Evolutionary conservation across 139 green algal species (phyloP).

Genomic region (Pedinophyceae sp.): DNA sequence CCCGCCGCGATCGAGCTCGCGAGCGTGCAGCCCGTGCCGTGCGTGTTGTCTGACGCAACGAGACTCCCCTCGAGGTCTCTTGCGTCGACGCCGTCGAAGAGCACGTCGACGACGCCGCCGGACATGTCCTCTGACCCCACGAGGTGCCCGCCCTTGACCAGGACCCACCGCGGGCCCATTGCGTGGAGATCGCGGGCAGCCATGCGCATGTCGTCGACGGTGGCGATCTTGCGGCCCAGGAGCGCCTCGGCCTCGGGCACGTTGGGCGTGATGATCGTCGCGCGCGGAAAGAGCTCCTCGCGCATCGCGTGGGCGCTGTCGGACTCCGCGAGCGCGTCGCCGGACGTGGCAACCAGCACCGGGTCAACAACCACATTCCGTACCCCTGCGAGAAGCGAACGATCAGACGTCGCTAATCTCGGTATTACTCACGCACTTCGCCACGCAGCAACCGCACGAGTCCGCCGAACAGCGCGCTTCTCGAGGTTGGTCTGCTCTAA

Average conservation of each 20-base stretch:
- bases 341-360: constrained; percentile 79
- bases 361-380: constrained; percentile 74
- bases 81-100: constrained; percentile 51
- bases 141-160: constrained; percentile 87
- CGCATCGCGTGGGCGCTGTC: constrained; percentile 37
- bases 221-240: constrained; percentile 29
- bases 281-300: constrained; percentile 50
- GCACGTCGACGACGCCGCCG: constrained; percentile 42
- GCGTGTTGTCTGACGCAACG: constrained; percentile 71
- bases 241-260: constrained; percentile 68
- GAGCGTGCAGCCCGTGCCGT: constrained; percentile 81
- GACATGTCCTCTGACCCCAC: neutral
- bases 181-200: constrained; percentile 43
- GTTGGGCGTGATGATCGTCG: constrained; percentile 82
- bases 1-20: constrained; percentile 63
- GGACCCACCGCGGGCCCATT: constrained; percentile 39
- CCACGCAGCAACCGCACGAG: too few relatives aligned
- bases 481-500: too few relatives aligned
- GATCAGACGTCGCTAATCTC: too few relatives aligned
- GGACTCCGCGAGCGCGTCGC: constrained; percentile 41
- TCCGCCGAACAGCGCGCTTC: too few relatives aligned
- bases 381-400: too few relatives aligned
- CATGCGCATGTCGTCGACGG: constrained; percentile 35
- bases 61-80: too few relatives aligned
- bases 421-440: too few relatives aligned